Conservation (phyloP, 2,329 filamentous ascomycete species). For the Alternaria sp. region DNA sequence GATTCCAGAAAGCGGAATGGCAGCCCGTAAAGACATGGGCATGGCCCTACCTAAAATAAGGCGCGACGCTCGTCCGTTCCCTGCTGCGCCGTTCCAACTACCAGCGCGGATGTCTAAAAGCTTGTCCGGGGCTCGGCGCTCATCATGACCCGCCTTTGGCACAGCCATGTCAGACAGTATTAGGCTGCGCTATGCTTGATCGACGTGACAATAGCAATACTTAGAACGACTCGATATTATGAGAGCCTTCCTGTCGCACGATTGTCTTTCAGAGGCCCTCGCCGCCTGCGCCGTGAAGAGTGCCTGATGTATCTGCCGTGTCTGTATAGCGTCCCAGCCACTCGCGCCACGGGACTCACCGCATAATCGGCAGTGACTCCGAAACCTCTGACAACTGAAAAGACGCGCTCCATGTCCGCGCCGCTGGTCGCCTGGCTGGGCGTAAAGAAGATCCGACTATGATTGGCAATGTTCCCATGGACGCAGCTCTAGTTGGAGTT, state of each 20-base stretch:
- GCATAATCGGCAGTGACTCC: neutral
- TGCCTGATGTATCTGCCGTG: neutral
- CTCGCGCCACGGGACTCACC: neutral
- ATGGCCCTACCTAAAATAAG: constrained; percentile 19
- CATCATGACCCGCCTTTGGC: constrained; percentile 14
- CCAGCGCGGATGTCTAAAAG: constrained; percentile 11
- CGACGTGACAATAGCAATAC: constrained; percentile 3
- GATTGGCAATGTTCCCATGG: neutral
- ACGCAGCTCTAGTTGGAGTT: neutral
- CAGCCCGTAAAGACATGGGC: constrained; percentile 17
- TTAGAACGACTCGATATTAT: constrained; percentile 11
- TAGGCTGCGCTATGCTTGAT: constrained; percentile 13
- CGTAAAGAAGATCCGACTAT: neutral
- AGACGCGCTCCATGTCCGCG: neutral
- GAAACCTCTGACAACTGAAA: neutral
- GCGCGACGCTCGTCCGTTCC: constrained; percentile 11
- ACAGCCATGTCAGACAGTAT: constrained; percentile 4
- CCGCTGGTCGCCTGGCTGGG: neutral
- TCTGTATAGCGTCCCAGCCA: neutral
- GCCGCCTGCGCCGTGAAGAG: constrained; percentile 5
- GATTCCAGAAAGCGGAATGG: constrained; percentile 4
- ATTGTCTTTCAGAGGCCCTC: constrained; percentile 5
- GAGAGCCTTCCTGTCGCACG: constrained; percentile 1
- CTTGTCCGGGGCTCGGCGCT: constrained; percentile 16
- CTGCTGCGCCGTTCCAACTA: constrained; percentile 12